A percentile compares a stretch with the other conserved stretches of the same genome.
Conservation (phyloP, 2,329 filamentous ascomycete species). For the Hymenoscyphus albidus region DNA sequence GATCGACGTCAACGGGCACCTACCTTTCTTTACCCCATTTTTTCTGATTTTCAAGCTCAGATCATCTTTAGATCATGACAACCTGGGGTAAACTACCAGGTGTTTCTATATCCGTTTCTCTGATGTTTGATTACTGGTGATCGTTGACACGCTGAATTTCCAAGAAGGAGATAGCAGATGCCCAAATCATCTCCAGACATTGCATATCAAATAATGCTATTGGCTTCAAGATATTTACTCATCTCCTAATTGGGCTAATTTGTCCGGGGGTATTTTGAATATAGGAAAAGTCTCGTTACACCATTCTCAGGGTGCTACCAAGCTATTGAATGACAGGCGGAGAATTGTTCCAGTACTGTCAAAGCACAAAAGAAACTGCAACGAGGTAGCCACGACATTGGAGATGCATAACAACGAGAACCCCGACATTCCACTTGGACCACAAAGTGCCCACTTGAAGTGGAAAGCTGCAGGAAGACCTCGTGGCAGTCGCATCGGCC, state of each 20-base stretch:
- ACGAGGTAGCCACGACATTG: conserved; percentile 14
- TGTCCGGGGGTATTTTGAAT: neutral
- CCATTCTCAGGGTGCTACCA: conserved; percentile 14
- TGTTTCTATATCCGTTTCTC: neutral
- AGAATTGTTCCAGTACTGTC: conserved; percentile 10
- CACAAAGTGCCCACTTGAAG: conserved; percentile 11
- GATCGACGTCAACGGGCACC: neutral
- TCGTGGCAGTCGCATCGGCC: conserved; percentile 22
- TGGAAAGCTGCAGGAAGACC: conserved; percentile 23
- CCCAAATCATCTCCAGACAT: neutral
- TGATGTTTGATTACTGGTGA: neutral
- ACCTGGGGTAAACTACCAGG: neutral
- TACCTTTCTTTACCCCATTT: neutral
- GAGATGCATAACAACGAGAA: neutral
- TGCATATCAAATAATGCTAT: neutral
- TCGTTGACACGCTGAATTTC: neutral
- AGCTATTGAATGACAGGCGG: conserved; percentile 20
- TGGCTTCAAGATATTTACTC: neutral
- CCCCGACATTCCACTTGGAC: conserved; percentile 10
- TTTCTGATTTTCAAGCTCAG: neutral
- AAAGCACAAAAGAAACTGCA: conserved; percentile 12
- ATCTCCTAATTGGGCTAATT: conserved; percentile 1
- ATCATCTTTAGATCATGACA: neutral
- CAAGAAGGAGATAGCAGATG: neutral
- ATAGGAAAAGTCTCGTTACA: neutral